These are phyloP conservation scores for Peronospora destructor DNA, from an alignment of 352 stramenopile genomes.

Conservation along the genomic window DNA sequence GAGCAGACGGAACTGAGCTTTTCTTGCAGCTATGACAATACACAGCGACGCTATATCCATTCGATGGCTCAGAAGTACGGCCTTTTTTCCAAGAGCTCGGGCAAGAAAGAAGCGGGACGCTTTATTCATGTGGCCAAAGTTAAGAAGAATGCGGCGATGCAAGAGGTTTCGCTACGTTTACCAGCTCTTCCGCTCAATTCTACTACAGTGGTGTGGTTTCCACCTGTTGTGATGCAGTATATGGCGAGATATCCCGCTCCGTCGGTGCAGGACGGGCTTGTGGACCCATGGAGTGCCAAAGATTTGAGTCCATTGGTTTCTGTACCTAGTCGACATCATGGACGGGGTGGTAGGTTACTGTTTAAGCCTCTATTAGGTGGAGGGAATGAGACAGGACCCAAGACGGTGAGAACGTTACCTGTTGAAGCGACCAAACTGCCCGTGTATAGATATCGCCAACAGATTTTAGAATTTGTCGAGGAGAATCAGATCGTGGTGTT, in stretches of 20 bases:
- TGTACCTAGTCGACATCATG: slow-evolving; percentile 12
- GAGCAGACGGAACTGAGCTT: slow-evolving; percentile 60
- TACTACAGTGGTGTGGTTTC: slow-evolving; percentile 35
- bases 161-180: slow-evolving; percentile 57
- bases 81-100: slow-evolving; percentile 78
- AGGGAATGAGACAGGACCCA: slow-evolving; percentile 1
- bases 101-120: slow-evolving; percentile 46
- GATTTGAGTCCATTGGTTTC: slow-evolving; percentile 14
- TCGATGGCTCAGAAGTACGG: slow-evolving; percentile 71
- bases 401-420: slow-evolving; percentile 14
- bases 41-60: slow-evolving; percentile 78
- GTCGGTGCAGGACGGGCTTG: not conserved
- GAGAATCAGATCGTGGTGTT: slow-evolving; percentile 89
- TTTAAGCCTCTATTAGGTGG: slow-evolving; percentile 41
- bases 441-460: slow-evolving; percentile 49
- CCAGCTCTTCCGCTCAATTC: slow-evolving; percentile 29
- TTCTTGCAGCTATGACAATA: slow-evolving; percentile 56
- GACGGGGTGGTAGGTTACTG: slow-evolving; percentile 14
- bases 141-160: slow-evolving; percentile 78
- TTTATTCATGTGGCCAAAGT: slow-evolving; percentile 78
- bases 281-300: slow-evolving; percentile 31
- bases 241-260: slow-evolving; percentile 37
- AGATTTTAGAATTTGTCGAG: slow-evolving; percentile 57
- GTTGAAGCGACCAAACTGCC: slow-evolving; percentile 37
- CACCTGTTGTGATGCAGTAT: slow-evolving; percentile 35